phyloP scores from a whole-genome alignment of 2,329 filamentous ascomycete genomes.

The Stagonosporopsis rhizophila region DNA sequence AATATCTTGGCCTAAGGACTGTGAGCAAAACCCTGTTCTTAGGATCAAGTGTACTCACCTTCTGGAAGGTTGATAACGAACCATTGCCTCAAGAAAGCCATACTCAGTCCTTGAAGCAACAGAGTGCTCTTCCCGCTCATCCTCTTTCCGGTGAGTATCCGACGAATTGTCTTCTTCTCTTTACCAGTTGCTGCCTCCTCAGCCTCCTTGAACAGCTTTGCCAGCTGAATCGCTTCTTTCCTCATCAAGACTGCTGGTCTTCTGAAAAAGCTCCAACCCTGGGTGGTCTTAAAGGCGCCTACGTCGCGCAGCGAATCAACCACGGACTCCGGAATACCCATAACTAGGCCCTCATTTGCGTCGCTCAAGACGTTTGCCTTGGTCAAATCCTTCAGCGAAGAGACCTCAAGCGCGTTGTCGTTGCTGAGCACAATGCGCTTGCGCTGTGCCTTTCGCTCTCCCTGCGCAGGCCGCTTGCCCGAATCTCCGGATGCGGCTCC shows the following conservation, averaged over 20 bases:
- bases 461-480: constrained; percentile 66
- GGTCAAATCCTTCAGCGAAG: constrained; percentile 70
- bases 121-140: constrained; percentile 87
- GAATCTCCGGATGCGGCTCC: constrained; percentile 49
- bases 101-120: constrained; percentile 80
- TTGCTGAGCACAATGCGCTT: constrained; percentile 94
- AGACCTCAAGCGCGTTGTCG: constrained; percentile 84
- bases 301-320: constrained; percentile 83
- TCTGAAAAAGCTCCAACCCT: constrained; percentile 87
- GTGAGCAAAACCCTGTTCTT: constrained; percentile 23
- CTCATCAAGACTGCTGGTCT: constrained; percentile 80
- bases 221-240: constrained; percentile 76
- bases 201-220: constrained; percentile 54
- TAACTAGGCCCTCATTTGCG: constrained; percentile 67
- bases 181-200: constrained; percentile 64
- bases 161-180: constrained; percentile 63
- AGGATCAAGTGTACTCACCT: constrained; percentile 61
- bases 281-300: constrained; percentile 89
- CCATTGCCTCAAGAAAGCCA: constrained; percentile 84
- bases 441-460: constrained; percentile 85
- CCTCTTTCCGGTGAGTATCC: constrained; percentile 75
- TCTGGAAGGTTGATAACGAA: constrained; percentile 89
- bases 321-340: constrained; percentile 71
- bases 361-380: constrained; percentile 54
- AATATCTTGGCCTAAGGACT: constrained; percentile 74